Percentiles rank a stretch among this genome's conserved stretches.
Evolutionary conservation across 306 rosid species (phyloP).

Genomic region (Cucurbita moschata): DNA sequence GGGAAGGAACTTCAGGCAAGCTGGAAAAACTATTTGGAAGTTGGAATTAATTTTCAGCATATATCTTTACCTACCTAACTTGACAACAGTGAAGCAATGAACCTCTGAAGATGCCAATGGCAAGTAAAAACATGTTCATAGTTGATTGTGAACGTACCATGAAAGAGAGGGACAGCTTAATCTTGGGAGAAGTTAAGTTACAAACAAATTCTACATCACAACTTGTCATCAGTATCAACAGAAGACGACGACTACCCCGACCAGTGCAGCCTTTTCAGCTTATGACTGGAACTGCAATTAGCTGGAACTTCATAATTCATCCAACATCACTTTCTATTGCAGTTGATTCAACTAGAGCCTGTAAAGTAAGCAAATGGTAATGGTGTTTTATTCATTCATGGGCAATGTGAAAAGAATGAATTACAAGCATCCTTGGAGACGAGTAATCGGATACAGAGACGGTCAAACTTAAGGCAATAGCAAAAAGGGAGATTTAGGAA

Average conservation of each 20-base stretch:
- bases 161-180: neutral
- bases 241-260: neutral
- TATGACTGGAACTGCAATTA: neutral
- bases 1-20: neutral
- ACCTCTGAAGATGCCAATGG: neutral
- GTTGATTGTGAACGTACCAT: neutral
- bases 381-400: neutral
- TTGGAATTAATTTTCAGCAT: neutral
- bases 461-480: too few species aligned
- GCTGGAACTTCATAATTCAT: neutral
- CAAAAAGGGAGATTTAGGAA: neutral
- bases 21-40: neutral
- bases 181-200: neutral
- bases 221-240: neutral
- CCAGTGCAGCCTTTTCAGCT: neutral
- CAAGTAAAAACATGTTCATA: neutral
- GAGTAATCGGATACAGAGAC: neutral
- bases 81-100: neutral
- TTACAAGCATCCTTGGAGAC: neutral
- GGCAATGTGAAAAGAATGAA: neutral
- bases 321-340: constrained; percentile 31
- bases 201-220: neutral
- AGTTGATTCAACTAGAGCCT: constrained; percentile 49
- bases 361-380: constrained; percentile 34
- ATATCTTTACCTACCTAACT: neutral